Evolutionary conservation across 192 early-diverging fungal genomes (phyloP).

Genomic region (Linnemannia elongata): DNA sequence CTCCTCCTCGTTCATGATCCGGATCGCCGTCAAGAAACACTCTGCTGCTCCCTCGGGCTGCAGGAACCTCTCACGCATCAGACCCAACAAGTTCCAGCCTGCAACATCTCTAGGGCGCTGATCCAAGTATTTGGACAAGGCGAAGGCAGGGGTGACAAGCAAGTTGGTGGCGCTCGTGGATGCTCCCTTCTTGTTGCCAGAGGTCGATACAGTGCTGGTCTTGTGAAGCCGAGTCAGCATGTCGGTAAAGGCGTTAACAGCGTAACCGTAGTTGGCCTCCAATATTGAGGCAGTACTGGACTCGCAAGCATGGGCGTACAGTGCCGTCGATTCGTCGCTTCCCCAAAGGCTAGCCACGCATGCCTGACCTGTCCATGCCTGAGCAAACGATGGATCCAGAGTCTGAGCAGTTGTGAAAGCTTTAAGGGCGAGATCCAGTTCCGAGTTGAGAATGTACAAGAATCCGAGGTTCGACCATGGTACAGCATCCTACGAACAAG

Average conservation of each 20-base stretch:
- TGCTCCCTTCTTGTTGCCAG: constrained; percentile 12
- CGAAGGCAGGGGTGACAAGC: constrained; percentile 68
- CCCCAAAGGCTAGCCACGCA: constrained; percentile 75
- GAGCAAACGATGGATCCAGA: constrained; percentile 82
- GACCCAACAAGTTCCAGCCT: constrained; percentile 77
- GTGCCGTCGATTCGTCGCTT: constrained; percentile 67
- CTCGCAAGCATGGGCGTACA: constrained; percentile 86
- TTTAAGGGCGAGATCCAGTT: constrained; percentile 81
- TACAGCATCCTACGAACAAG: constrained; percentile 59
- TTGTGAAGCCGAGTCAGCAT: constrained; percentile 38
- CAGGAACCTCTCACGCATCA: constrained; percentile 82
- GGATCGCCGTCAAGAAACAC: constrained; percentile 64
- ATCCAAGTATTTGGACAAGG: constrained; percentile 76
- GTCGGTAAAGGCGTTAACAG: constrained; percentile 54
- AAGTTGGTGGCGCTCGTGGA: constrained; percentile 28
- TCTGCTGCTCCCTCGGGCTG: constrained; percentile 76
- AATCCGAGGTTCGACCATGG: constrained; percentile 90
- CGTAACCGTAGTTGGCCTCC: constrained; percentile 77
- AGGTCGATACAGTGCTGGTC: constrained; percentile 21
- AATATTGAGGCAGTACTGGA: constrained; percentile 72
- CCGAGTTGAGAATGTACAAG: constrained; percentile 78
- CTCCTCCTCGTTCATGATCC: constrained; percentile 30
- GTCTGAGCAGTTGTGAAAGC: constrained; percentile 81
- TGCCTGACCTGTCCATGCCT: constrained; percentile 91
- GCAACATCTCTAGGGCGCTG: constrained; percentile 67